These are phyloP conservation scores for Vaccinium darrowii DNA, from an alignment of 148 eudicot species.

Conservation along the genomic window DNA sequence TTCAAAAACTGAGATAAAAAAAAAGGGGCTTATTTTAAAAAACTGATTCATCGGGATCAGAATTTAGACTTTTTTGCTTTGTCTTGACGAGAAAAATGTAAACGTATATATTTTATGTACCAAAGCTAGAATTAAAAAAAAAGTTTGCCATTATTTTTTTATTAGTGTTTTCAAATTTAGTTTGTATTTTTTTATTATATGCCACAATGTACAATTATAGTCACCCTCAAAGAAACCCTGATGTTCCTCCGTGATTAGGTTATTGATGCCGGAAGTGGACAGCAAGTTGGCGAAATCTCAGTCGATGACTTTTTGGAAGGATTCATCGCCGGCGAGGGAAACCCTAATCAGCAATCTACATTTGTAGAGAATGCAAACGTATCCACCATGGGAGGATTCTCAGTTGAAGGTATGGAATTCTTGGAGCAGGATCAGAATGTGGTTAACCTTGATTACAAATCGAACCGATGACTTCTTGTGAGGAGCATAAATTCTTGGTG, in stretches of 20 bases:
- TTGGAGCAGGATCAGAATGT: background rate
- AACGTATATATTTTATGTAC: background rate
- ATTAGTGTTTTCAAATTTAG: background rate
- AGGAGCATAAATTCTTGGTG: background rate
- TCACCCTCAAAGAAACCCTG: background rate
- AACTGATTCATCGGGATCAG: background rate
- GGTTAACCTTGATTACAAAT: background rate
- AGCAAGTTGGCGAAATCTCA: background rate
- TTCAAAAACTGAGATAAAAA: background rate
- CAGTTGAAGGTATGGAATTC: background rate
- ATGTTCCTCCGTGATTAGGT: background rate
- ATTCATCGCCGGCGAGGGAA: background rate
- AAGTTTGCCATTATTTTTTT: background rate
- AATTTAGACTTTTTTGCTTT: background rate
- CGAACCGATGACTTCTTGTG: background rate
- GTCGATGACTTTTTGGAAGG: background rate
- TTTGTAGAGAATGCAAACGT: background rate
- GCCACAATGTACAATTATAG: background rate
- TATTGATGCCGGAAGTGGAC: background rate
- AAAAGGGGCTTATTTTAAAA: background rate
- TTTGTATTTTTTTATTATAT: background rate
- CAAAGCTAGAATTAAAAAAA: background rate
- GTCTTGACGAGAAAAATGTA: background rate
- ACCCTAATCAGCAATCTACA: background rate
- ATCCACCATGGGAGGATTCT: background rate